A percentile compares a stretch with the other conserved stretches of the same genome.
Conservation (phyloP, 2,329 filamentous ascomycete species). For the Myriosclerotinia duriaeana region DNA sequence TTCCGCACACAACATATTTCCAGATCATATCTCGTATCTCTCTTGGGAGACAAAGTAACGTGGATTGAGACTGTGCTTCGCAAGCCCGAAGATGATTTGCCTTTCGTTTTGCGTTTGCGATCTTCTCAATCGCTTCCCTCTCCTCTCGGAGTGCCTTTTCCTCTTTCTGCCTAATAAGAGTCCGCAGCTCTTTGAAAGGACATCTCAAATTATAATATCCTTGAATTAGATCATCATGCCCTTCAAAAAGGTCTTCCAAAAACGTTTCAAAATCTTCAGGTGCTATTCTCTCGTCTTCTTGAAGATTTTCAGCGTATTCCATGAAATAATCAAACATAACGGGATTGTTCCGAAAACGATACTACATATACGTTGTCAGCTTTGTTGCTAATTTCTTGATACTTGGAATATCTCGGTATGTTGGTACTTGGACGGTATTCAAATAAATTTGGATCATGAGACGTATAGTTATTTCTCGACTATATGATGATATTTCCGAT, state of each 20-base stretch:
- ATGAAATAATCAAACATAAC: not conserved
- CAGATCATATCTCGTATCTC: conserved; percentile 31
- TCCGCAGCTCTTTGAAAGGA: not conserved
- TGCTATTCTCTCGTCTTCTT: not conserved
- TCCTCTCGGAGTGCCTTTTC: not conserved
- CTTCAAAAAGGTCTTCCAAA: not conserved
- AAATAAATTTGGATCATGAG: not conserved
- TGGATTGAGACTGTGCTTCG: not conserved
- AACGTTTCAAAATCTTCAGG: not conserved
- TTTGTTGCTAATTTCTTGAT: not conserved
- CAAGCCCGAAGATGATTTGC: conserved; percentile 10
- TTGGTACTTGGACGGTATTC: not conserved
- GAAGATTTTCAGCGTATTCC: not conserved
- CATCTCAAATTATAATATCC: not conserved
- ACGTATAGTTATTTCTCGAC: not conserved
- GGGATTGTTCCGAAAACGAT: not conserved
- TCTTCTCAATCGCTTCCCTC: not conserved
- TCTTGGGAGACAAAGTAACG: not conserved
- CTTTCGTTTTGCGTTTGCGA: not conserved
- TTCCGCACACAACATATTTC: conserved; percentile 22
- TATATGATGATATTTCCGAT: no score
- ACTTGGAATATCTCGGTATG: not conserved
- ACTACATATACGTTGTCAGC: not conserved
- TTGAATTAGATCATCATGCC: conserved; percentile 8
- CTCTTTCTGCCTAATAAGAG: no score